phyloP scores from a whole-genome alignment of 2,329 filamentous ascomycete species.

The Talaromyces amestolkiae region DNA sequence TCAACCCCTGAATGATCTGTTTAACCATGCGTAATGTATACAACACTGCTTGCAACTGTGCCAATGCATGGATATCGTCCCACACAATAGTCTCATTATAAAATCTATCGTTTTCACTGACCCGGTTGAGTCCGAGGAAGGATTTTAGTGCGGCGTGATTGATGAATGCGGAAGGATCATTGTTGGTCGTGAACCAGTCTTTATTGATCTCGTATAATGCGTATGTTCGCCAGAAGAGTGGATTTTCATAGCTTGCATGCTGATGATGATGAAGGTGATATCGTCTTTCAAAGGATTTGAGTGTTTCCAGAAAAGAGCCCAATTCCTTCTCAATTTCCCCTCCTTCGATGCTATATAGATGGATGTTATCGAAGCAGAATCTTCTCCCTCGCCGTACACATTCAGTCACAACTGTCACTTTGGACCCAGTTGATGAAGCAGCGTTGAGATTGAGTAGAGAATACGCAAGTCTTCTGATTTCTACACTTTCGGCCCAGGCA shows the following conservation, averaged over 20 bases:
- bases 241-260: constrained; percentile 10
- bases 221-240: constrained; percentile 35
- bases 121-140: constrained; percentile 32
- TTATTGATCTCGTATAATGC: constrained; percentile 34
- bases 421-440: constrained; percentile 23
- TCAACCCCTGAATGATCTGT: constrained; percentile 45
- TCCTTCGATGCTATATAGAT: constrained; percentile 25
- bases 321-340: constrained; percentile 21
- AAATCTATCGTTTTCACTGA: constrained; percentile 13
- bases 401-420: constrained; percentile 30
- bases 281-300: constrained; percentile 23
- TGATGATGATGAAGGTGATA: constrained; percentile 16
- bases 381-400: constrained; percentile 38
- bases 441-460: constrained; percentile 44
- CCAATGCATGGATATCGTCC: constrained; percentile 60
- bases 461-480: constrained; percentile 56
- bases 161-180: neutral
- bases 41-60: constrained; percentile 58
- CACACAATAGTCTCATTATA: constrained; percentile 48
- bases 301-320: constrained; percentile 23
- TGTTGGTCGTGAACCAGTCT: neutral
- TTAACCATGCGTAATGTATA: constrained; percentile 63
- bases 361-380: constrained; percentile 31
- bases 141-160: constrained; percentile 23
- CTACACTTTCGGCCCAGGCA: constrained; percentile 56